Evolutionary conservation across 306 rosid species (phyloP), one percentile per base, ranked within the genome.

Genomic region (Chamaecrista fasciculata): DNA sequence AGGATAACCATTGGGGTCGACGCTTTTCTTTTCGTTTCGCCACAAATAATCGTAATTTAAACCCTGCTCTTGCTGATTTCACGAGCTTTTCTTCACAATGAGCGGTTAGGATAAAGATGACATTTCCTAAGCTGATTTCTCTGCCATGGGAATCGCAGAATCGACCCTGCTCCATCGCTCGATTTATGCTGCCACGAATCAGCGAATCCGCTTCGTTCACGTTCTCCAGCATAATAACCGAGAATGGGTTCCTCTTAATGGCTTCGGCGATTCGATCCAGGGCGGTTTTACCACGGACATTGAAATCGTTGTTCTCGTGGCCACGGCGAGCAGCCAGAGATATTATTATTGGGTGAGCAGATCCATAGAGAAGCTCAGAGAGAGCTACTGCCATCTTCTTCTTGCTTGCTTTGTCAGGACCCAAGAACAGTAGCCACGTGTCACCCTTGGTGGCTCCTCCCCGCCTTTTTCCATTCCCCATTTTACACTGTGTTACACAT

Each of bases 361-460:
- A 85, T 44, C 85, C 89, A 16, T 85, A 87, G 47, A 95, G 85
- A 43, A 82, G 72, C 78, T 95, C 96, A 3, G 99, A 77, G 80
- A 95, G 92, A 48, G 91, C 80, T 12, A 84, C 78, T 37, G 96
- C 96, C 99, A 95, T 95, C 83, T 85, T 91, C 92, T 86, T 85
- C 91, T 89, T 95, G 73, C 97, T 97, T 49, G 87, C 83, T 76
- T 83, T 80, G 64, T 95, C 99, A 0, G 91, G 91, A 79, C 99
- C 99, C 66, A 81, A 67, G 73, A 95, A 95, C 77, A 95, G 62
- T 51, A 95, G 62, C 99, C 99, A 95, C 67, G 80, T 81, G 74
- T 91, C 97, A 42, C 97, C 96, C 75, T 88, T 91, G 8, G 88
- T 36, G 6, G 69, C 78, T 0, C 86, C 73, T 40, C 81, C 81